Evolutionary conservation across 1,284 basidiomycete genomes (phyloP).

Genomic region (Melanopsichium pennsylvanicum): DNA sequence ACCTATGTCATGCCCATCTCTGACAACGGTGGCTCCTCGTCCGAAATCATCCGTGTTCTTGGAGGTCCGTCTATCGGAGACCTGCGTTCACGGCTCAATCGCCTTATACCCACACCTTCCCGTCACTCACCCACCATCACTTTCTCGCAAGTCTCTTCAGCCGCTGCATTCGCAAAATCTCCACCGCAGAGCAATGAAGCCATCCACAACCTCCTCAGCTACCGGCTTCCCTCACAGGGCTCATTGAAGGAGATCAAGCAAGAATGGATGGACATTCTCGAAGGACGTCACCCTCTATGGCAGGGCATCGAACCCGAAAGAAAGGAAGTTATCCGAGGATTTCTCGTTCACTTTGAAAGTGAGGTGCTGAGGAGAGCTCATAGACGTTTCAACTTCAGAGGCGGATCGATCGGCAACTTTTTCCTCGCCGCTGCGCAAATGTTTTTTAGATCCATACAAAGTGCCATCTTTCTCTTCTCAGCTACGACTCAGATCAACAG

Average conservation of each 20-base stretch:
- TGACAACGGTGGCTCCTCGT: constrained; percentile 72
- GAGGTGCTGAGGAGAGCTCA: constrained; percentile 81
- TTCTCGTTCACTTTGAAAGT: constrained; percentile 81
- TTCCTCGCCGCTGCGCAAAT: constrained; percentile 60
- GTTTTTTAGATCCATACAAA: constrained; percentile 69
- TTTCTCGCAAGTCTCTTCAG: too few species aligned
- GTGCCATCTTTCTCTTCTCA: constrained; percentile 93
- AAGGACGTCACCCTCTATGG: constrained; percentile 86
- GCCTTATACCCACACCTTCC: constrained; percentile 76
- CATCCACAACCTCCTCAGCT: constrained; percentile 78
- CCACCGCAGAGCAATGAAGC: constrained; percentile 66
- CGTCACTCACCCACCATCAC: constrained; percentile 69
- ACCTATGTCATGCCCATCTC: constrained; percentile 70
- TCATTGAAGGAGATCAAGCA: constrained; percentile 81
- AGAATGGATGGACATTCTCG: constrained; percentile 89
- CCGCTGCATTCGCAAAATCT: constrained; percentile 14
- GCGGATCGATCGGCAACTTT: constrained; percentile 61
- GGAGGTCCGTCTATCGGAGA: constrained; percentile 64
- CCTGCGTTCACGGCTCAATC: constrained; percentile 79
- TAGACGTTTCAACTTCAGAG: constrained; percentile 62
- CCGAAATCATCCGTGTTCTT: constrained; percentile 56
- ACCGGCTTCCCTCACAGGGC: constrained; percentile 77
- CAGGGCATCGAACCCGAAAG: constrained; percentile 86
- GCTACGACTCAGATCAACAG: constrained; percentile 78
- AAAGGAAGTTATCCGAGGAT: constrained; percentile 83